These are phyloP conservation scores for Sclerotinia sclerotiorum DNA, from an alignment of 2,329 filamentous ascomycete genomes.

Conservation along the genomic window DNA sequence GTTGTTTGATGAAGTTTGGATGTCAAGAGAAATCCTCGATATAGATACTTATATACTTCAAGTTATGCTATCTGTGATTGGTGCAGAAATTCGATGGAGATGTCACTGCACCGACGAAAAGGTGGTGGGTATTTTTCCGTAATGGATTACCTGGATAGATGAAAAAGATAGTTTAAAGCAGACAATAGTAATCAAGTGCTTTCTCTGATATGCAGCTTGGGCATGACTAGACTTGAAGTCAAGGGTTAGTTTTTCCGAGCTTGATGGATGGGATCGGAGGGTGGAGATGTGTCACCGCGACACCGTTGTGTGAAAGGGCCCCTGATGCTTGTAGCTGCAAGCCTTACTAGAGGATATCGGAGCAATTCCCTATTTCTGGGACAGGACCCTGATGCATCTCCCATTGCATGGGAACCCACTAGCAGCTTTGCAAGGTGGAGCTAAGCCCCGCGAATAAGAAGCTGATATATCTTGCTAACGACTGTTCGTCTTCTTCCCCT, in stretches of 20 bases:
- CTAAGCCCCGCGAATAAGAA: not conserved
- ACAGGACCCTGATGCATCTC: slow-evolving; percentile 4
- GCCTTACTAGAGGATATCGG: not conserved
- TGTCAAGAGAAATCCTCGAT: not conserved
- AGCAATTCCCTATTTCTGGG: not conserved
- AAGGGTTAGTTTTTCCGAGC: not conserved
- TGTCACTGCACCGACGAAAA: not conserved
- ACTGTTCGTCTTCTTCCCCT: not conserved
- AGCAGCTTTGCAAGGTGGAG: not conserved
- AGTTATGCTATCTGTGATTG: not conserved
- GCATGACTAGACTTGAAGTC: not conserved
- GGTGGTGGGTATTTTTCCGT: not conserved
- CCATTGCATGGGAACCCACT: not conserved
- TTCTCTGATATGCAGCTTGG: not conserved
- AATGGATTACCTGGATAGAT: not conserved
- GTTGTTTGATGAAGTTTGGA: not conserved
- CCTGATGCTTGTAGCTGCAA: not conserved
- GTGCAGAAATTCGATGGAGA: not conserved
- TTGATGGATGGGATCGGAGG: not conserved
- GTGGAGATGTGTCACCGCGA: not conserved
- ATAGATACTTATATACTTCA: slow-evolving; percentile 5
- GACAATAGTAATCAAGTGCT: not conserved
- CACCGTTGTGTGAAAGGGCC: not conserved
- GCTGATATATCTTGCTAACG: not conserved
- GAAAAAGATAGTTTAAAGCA: slow-evolving; percentile 1